Percentiles rank a stretch among this genome's conserved stretches.
These are phyloP conservation scores for Spencermartinsiella ligniputridi DNA, from an alignment of 1,139 yeast species.

Conservation along the genomic window DNA sequence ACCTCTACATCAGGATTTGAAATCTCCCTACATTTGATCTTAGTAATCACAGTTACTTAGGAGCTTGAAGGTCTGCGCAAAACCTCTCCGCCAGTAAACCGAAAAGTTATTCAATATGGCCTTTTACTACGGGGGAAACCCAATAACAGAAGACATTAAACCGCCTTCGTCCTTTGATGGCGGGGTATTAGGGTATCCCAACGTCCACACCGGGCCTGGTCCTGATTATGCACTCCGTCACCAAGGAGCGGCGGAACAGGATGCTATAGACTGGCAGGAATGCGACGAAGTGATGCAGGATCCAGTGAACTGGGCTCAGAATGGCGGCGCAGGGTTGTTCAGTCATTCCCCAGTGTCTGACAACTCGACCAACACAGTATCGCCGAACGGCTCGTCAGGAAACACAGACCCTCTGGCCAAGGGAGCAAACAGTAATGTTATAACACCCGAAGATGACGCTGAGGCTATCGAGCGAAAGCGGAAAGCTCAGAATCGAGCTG, in stretches of 20 bases:
- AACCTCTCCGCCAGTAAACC: no score
- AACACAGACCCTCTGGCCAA: neutral
- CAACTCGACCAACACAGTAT: neutral
- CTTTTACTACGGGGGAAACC: conserved; percentile 1
- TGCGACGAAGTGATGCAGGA: conserved; percentile 6
- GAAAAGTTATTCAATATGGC: neutral
- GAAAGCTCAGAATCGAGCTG: conserved; percentile 83
- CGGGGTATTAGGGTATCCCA: neutral
- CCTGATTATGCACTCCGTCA: neutral
- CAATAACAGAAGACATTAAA: neutral
- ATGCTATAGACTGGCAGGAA: conserved; percentile 8
- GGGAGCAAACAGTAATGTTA: neutral
- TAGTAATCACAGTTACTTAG: no score
- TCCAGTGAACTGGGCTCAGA: neutral
- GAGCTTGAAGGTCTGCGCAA: no score
- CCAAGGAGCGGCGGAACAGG: neutral
- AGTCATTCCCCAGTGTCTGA: conserved; percentile 5
- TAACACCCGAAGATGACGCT: conserved; percentile 29
- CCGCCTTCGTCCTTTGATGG: neutral
- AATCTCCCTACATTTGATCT: no score
- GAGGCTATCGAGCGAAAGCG: conserved; percentile 52
- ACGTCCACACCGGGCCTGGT: neutral
- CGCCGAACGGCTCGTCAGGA: neutral
- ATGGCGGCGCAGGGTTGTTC: neutral
- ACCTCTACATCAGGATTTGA: no score